Evolutionary conservation across 805 yeast genomes (phyloP).

Genomic region (Scheffersomyces stipitis): DNA sequence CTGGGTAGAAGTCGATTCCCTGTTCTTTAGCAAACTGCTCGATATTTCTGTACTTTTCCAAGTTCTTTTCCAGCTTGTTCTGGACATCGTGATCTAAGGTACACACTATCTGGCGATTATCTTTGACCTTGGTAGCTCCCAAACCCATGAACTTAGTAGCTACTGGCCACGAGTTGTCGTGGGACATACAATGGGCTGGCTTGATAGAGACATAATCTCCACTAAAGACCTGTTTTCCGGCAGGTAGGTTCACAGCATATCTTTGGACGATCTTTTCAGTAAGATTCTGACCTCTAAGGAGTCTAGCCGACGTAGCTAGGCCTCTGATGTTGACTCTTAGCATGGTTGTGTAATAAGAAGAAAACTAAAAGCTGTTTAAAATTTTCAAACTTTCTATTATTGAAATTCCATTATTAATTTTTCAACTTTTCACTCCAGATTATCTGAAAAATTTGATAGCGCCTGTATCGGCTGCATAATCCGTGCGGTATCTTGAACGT

Average conservation of each 20-base stretch:
- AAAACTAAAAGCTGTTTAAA: no score
- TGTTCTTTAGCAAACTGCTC: slow-evolving; percentile 86
- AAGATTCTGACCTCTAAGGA: slow-evolving; percentile 65
- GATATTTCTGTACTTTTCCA: slow-evolving; percentile 84
- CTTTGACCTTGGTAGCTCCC: slow-evolving; percentile 81
- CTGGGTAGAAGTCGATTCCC: slow-evolving; percentile 96
- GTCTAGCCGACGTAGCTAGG: slow-evolving; percentile 6
- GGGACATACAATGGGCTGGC: slow-evolving; percentile 99
- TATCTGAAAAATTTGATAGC: no score
- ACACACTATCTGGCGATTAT: slow-evolving; percentile 90
- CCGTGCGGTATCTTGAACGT: no score
- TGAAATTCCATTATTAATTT: no score
- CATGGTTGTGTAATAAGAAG: not conserved
- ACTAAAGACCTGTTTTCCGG: slow-evolving; percentile 71
- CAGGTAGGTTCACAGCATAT: slow-evolving; percentile 82
- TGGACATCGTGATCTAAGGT: slow-evolving; percentile 98
- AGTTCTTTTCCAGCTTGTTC: slow-evolving; percentile 83
- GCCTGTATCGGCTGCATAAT: no score
- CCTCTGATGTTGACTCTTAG: not conserved
- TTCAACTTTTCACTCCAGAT: no score
- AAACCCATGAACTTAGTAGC: slow-evolving; percentile 94
- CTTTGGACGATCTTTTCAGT: slow-evolving; percentile 95
- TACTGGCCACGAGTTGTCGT: slow-evolving; percentile 99
- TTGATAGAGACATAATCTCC: slow-evolving; percentile 95
- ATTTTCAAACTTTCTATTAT: no score